Evolutionary conservation across 1,284 basidiomycete genomes (phyloP).

Genomic region (Ustilago trichophora): DNA sequence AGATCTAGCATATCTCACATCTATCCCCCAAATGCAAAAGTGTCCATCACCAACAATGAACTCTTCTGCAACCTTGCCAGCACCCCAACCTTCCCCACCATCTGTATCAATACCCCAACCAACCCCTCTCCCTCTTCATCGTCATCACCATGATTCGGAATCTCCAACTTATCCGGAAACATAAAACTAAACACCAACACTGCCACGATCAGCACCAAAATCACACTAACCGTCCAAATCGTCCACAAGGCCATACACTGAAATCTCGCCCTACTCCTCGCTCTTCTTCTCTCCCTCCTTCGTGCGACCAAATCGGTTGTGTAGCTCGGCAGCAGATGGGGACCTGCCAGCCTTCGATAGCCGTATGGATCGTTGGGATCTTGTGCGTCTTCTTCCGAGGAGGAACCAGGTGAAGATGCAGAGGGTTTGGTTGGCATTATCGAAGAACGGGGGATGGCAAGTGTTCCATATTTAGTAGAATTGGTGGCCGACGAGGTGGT

Average conservation of each 20-base stretch:
- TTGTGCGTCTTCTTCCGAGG: too few species aligned
- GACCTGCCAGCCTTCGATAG: constrained; percentile 42
- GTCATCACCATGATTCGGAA: constrained; percentile 26
- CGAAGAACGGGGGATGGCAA: constrained; percentile 3
- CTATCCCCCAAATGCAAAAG: too few species aligned
- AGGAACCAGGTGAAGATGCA: too few species aligned
- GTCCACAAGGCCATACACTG: constrained; percentile 52
- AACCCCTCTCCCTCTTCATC: too few species aligned
- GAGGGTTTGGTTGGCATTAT: too few species aligned
- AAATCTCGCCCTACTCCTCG: constrained; percentile 28
- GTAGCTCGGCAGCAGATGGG: constrained; percentile 37
- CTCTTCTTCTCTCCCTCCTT: constrained; percentile 28
- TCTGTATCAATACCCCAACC: background rate
- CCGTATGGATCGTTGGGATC: constrained; percentile 45
- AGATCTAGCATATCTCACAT: too few species aligned
- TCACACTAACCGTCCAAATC: constrained; percentile 36
- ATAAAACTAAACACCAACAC: constrained; percentile 24
- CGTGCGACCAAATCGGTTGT: constrained; percentile 31
- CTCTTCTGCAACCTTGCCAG: too few species aligned
- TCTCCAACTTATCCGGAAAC: constrained; percentile 21
- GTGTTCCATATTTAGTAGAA: background rate
- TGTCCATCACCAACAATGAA: too few species aligned
- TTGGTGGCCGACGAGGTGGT: too few species aligned
- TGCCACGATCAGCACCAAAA: constrained; percentile 23
- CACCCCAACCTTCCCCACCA: background rate